Percentiles rank a stretch among this genome's conserved stretches.
phyloP scores from a whole-genome alignment of 768 basidiomycete species.

The Wakefieldia striispora region DNA sequence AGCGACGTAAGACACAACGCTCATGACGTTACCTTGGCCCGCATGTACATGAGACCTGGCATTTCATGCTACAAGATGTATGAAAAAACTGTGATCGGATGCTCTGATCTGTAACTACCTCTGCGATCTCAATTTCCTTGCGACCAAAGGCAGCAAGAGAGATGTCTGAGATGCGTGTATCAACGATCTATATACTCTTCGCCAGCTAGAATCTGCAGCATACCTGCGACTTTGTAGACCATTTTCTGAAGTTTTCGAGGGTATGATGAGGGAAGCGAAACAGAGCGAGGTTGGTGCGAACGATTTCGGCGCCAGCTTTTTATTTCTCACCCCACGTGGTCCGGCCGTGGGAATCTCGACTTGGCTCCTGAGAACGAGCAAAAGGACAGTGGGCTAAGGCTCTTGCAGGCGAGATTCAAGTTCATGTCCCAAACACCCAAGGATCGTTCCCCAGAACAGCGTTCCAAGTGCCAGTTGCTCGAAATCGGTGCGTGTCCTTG shows the following conservation, averaged over 20 bases:
- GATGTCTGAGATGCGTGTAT: conserved; percentile 51
- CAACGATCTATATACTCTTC: background rate
- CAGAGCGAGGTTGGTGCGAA: conserved; percentile 16
- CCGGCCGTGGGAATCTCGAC: conserved; percentile 24
- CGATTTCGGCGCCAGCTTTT: conserved; percentile 26
- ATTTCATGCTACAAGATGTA: conserved; percentile 68
- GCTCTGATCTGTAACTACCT: conserved; percentile 52
- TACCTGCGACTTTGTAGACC: conserved; percentile 92
- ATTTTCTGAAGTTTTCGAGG: conserved; percentile 37
- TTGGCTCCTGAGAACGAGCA: conserved; percentile 14
- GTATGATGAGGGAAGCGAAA: conserved; percentile 28
- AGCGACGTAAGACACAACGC: conserved; percentile 8
- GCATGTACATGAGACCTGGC: conserved; percentile 94
- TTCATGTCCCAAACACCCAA: conserved; percentile 5
- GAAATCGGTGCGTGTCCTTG: conserved; percentile 47
- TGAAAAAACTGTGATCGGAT: conserved; percentile 14
- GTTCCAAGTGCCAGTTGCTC: conserved; percentile 52
- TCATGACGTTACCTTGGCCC: conserved; percentile 61
- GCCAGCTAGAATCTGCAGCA: conserved; percentile 4
- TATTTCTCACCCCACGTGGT: conserved; percentile 32
- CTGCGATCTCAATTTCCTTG: conserved; percentile 99
- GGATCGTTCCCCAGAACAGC: background rate
- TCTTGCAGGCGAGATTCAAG: background rate
- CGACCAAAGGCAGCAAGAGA: conserved; percentile 99
- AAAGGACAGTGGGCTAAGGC: too few species aligned